phyloP scores from a whole-genome alignment of 169 alveolate genomes.

The Plasmodium cynomolgi region DNA sequence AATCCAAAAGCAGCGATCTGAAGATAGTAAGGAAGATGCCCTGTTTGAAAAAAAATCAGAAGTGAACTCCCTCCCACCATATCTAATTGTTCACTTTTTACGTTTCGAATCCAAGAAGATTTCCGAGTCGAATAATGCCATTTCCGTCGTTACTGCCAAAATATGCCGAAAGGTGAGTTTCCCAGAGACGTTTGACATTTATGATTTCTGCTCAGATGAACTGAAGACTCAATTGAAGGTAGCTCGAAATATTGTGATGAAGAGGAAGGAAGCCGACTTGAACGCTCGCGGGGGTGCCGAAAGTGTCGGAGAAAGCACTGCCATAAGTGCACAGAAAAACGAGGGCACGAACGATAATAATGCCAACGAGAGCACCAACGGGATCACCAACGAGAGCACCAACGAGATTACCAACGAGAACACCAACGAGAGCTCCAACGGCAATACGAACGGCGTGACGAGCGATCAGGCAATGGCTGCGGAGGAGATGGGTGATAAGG shows the following conservation, averaged over 20 bases:
- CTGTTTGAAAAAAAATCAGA: constrained; percentile 90
- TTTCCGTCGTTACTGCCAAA: constrained; percentile 96
- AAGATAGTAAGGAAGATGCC: constrained; percentile 84
- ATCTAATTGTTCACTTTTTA: constrained; percentile 94
- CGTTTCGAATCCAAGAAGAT: constrained; percentile 96
- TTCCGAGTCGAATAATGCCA: constrained; percentile 83
- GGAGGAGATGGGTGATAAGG: background rate
- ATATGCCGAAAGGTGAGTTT: constrained; percentile 94
- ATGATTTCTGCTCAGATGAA: constrained; percentile 93
- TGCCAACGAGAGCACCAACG: background rate
- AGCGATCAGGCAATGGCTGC: background rate
- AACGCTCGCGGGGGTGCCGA: constrained; percentile 1
- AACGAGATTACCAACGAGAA: background rate
- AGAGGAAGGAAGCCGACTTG: constrained; percentile 81
- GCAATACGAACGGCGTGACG: background rate
- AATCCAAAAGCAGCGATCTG: constrained; percentile 88
- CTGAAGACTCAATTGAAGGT: constrained; percentile 81
- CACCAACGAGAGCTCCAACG: background rate
- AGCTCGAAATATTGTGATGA: constrained; percentile 87
- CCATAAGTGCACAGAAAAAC: background rate
- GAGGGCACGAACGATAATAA: background rate
- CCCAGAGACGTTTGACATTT: constrained; percentile 93
- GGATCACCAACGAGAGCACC: background rate
- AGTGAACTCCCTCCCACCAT: constrained; percentile 92
- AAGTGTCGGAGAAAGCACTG: background rate